Base-by-base conservation (phyloP, 805 yeast species). In the Candida gorgasii region DNA sequence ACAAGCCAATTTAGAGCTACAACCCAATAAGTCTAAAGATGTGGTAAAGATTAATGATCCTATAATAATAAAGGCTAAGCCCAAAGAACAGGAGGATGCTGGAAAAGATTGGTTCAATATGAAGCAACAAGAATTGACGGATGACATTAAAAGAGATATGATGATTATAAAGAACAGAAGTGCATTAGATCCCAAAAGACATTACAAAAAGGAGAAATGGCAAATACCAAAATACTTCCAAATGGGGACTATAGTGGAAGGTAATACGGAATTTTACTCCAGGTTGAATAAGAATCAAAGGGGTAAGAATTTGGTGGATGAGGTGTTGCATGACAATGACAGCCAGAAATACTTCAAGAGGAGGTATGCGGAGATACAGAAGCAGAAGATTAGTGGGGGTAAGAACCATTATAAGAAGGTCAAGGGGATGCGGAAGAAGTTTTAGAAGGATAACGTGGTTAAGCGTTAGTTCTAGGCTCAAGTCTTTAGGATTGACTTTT, bases 141-240 rank as follows among this genome's bases (percentile, higher is more conserved):
- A 84, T 2, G 74, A 76, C 20, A 59, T 86, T 15, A 85, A 85
- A 56, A 74, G 95, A 45, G 98, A 93, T 60, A 59, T 93, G 52
- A 70, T 80, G 55, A 66, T 93, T 12, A 72, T 93, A 46, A 83
- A 88, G 57, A 87, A 92, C 68, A 80, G 99, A 64, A 84, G 86
- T 43, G 96, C 89, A 8, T 73, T 93, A 48, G 98, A 93, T 59
- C 98, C 97, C 6, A 93, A 93, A 66, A 78, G 97, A 54, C 96
- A 89, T 65, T 93, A 93, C 66, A 89, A 87, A 65, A 88, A 87
- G 61, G 93, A 85, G 45, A 81, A 81, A 47, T 84, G 89, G 85
- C 75, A 73, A 38, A 73, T 75, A 6, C 92, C 95, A 35, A 87
- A 86, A 55, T 79, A 73, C 50, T 89, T 93, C 61, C 93, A 92